phyloP scores from a whole-genome alignment of 768 basidiomycete genomes.

The Crassisporium funariophilum region DNA sequence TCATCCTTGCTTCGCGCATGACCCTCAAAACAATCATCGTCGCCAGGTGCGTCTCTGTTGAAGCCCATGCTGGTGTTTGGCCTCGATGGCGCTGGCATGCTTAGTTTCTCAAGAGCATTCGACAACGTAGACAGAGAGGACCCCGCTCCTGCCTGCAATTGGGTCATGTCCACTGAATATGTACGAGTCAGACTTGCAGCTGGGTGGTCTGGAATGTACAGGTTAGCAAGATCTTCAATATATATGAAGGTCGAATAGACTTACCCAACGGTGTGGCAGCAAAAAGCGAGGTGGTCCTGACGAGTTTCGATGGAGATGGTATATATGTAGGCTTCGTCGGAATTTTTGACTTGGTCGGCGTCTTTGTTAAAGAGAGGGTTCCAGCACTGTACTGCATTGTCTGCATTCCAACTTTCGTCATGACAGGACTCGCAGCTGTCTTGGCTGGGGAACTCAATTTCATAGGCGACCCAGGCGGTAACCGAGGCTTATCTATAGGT shows the following conservation, averaged over 20 bases:
- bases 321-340: conserved; percentile 23
- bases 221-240: neutral
- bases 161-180: conserved; percentile 23
- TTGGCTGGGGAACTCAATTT: conserved; percentile 30
- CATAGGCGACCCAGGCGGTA: conserved; percentile 36
- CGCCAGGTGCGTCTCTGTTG: conserved; percentile 37
- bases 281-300: conserved; percentile 15
- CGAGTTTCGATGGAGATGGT: conserved; percentile 26
- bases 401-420: conserved; percentile 1
- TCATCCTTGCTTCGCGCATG: conserved; percentile 24
- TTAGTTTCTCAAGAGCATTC: conserved; percentile 70
- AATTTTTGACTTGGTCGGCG: conserved; percentile 23
- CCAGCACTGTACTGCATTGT: conserved; percentile 22
- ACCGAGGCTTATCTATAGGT: conserved; percentile 8
- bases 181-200: conserved; percentile 24
- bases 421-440: conserved; percentile 1
- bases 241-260: neutral
- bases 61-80: conserved; percentile 77
- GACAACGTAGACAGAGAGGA: conserved; percentile 67
- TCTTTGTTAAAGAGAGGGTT: conserved; percentile 25
- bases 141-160: conserved; percentile 24
- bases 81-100: conserved; percentile 61
- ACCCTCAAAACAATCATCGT: conserved; percentile 19
- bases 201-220: conserved; percentile 3
- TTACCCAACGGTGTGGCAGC: conserved; percentile 32